Evolutionary conservation across 805 yeast genomes (phyloP).

Genomic region (Debaryomyces prosopidis): DNA sequence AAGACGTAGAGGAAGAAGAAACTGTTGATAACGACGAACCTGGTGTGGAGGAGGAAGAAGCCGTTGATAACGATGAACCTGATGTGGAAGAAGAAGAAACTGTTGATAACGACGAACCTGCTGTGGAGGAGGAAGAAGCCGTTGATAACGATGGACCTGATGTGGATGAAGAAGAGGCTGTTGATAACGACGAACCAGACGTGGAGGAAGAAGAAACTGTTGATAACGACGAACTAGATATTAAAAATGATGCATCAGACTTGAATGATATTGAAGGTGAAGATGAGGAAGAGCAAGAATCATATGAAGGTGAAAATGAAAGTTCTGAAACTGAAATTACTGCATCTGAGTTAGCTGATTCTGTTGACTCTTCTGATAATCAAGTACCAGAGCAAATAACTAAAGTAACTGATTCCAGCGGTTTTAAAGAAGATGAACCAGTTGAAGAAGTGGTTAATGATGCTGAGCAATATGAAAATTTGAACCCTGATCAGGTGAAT

Average conservation of each 20-base stretch:
- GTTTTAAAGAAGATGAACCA: neutral
- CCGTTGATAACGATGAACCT: neutral
- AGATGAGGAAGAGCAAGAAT: no score
- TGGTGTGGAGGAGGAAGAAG: neutral
- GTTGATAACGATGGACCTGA: no score
- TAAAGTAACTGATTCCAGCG: neutral
- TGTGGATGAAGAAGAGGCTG: neutral
- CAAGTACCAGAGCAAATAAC: slow-evolving; percentile 1
- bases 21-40: no score
- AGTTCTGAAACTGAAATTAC: no score
- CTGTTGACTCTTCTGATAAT: neutral
- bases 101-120: no score
- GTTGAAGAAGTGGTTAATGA: slow-evolving; percentile 6
- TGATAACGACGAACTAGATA: neutral
- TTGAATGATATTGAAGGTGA: no score
- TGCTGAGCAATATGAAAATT: neutral
- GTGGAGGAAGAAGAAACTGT: neutral
- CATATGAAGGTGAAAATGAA: no score
- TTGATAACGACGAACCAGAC: neutral
- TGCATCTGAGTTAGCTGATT: neutral
- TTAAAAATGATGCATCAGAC: no score
- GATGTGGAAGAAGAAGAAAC: neutral
- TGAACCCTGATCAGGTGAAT: neutral
- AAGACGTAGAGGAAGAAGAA: slow-evolving; percentile 7
- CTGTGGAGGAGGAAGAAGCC: no score